Percentiles rank a stretch among this genome's conserved stretches.
These are phyloP conservation scores for Stachybotrys chartarum DNA, from an alignment of 2,329 filamentous ascomycete genomes.

Conservation along the genomic window DNA sequence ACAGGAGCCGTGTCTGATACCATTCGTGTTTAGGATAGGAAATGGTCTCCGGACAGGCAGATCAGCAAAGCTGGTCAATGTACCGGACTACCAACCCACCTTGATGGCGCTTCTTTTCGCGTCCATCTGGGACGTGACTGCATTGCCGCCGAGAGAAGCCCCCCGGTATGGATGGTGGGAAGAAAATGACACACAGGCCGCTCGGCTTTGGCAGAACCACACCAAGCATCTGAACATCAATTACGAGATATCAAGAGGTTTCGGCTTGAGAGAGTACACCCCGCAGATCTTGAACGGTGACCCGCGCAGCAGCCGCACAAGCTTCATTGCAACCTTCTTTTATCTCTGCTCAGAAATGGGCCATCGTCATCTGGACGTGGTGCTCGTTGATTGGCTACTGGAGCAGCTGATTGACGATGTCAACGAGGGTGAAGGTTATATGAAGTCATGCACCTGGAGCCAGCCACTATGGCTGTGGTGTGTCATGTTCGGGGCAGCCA, in stretches of 20 bases:
- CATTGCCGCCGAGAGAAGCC: constrained; percentile 24
- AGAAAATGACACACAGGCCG: constrained; percentile 25
- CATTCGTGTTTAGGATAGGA: constrained; percentile 26
- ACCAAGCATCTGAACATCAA: constrained; percentile 26
- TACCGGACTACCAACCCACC: constrained; percentile 34
- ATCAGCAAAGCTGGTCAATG: constrained; percentile 30
- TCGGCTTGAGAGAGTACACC: constrained; percentile 22
- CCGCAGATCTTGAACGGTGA: constrained; percentile 26
- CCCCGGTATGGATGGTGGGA: constrained; percentile 29
- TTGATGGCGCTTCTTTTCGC: constrained; percentile 37
- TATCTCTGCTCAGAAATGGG: constrained; percentile 38
- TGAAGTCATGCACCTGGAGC: constrained; percentile 33
- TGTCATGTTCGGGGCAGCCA: constrained; percentile 36
- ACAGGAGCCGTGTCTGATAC: constrained; percentile 5
- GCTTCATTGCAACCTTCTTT: constrained; percentile 39
- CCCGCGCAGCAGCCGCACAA: constrained; percentile 31
- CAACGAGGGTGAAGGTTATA: constrained; percentile 29
- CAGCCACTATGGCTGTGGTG: constrained; percentile 38
- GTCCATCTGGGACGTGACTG: constrained; percentile 32
- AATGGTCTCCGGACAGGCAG: constrained; percentile 30
- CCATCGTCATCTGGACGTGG: constrained; percentile 31
- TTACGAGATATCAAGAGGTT: constrained; percentile 27
- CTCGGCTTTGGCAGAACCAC: constrained; percentile 27
- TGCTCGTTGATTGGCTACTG: constrained; percentile 36
- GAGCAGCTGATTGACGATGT: constrained; percentile 38